phyloP scores from a whole-genome alignment of 768 basidiomycete species.

The Thelephora ganbajun region DNA sequence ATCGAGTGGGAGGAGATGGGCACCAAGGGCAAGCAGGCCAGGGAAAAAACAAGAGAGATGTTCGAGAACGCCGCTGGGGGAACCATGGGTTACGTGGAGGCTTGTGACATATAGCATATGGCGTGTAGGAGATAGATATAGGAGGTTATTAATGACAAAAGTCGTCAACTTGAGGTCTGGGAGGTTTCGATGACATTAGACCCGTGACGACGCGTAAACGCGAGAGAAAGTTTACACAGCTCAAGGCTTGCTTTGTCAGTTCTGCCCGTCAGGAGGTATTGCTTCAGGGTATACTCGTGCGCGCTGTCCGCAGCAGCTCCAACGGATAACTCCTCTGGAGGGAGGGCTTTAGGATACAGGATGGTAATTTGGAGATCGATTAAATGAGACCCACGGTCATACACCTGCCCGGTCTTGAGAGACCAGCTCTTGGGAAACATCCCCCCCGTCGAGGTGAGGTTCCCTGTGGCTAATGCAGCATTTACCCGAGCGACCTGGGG shows the following conservation, averaged over 20 bases:
- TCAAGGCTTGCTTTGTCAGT: conserved; percentile 45
- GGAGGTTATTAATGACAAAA: conserved; percentile 45
- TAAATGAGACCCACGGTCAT: conserved; percentile 26
- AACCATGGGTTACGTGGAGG: conserved; percentile 15
- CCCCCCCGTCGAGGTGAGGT: conserved; percentile 34
- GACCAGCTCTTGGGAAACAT: conserved; percentile 56
- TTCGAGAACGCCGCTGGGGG: conserved; percentile 42
- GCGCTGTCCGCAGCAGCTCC: conserved; percentile 60
- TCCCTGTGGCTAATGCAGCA: conserved; percentile 14
- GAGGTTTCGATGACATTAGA: neutral
- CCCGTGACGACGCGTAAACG: neutral
- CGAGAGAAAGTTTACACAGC: conserved; percentile 37
- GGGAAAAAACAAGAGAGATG: conserved; percentile 72
- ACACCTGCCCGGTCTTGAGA: conserved; percentile 29
- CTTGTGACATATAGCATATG: conserved; percentile 60
- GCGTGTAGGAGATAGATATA: conserved; percentile 55
- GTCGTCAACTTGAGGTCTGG: conserved; percentile 49
- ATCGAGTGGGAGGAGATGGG: conserved; percentile 38
- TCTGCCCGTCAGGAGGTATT: conserved; percentile 51
- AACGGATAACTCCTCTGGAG: conserved; percentile 28
- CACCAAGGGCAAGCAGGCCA: conserved; percentile 61
- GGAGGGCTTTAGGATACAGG: conserved; percentile 18
- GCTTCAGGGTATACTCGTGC: conserved; percentile 69
- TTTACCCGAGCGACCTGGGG: neutral
- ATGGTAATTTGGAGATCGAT: neutral